Conservation (phyloP, 164 flowering plant species). For the Sedum album region DNA sequence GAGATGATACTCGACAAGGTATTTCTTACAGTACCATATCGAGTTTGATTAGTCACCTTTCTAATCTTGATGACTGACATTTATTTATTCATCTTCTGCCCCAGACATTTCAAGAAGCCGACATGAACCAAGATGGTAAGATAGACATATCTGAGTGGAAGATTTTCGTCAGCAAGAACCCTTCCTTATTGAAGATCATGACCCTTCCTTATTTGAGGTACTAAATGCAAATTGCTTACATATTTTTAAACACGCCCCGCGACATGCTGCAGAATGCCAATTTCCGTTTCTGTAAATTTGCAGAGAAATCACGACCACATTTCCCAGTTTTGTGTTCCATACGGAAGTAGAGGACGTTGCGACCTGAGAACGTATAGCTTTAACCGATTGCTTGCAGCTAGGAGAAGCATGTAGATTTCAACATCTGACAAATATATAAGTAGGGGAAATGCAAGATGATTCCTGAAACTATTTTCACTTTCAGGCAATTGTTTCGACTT, state of each 20-base stretch:
- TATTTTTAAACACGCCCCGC: not conserved
- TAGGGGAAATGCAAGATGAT: not conserved
- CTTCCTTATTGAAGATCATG: not conserved
- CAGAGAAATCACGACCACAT: not conserved
- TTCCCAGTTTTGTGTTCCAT: conserved; percentile 1
- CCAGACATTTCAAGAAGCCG: not conserved
- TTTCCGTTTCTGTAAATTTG: not conserved
- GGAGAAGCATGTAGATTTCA: conserved; percentile 2
- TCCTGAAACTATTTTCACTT: not conserved
- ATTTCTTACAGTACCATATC: not conserved
- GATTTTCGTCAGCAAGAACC: not conserved
- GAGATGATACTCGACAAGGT: conserved; percentile 91
- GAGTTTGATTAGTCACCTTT: not conserved
- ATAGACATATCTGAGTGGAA: not conserved
- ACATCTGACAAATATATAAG: not conserved
- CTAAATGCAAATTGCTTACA: not conserved
- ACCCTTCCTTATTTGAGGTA: not conserved
- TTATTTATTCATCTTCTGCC: not conserved
- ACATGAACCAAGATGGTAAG: not conserved
- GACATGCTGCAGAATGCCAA: not conserved
- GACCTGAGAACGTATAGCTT: not conserved
- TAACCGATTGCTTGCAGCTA: not conserved
- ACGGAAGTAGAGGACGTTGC: not conserved
- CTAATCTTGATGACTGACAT: not conserved
- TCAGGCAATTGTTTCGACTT: not conserved